A percentile compares a stretch with the other conserved stretches of the same genome.
Conservation (phyloP, 352 stramenopile species). For the Pythium chondricola region DNA sequence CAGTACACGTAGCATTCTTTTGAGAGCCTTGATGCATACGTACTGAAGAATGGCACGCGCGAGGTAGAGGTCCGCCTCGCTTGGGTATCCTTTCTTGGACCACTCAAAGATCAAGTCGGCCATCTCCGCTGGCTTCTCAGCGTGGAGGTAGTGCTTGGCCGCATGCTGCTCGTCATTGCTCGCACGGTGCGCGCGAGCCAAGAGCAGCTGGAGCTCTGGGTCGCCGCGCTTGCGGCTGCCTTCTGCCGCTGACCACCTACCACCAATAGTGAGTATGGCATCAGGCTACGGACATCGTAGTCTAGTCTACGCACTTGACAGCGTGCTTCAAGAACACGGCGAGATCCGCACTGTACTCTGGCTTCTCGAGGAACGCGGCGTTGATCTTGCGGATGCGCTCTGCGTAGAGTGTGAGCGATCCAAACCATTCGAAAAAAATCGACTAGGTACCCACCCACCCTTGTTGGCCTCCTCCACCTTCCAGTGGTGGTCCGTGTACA, state of each 20-base stretch:
- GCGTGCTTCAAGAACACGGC: conserved; percentile 68
- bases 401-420: not conserved
- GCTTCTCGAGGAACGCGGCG: conserved; percentile 51
- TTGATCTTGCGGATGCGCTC: conserved; percentile 56
- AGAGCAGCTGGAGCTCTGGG: conserved; percentile 65
- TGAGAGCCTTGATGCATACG: conserved; percentile 12
- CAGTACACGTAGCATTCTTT: conserved; percentile 3
- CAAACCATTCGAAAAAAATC: not conserved
- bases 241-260: conserved; percentile 59
- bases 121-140: conserved; percentile 65
- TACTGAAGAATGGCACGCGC: conserved; percentile 75
- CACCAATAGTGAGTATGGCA: not conserved
- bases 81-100: conserved; percentile 67
- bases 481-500: conserved; percentile 65
- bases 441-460: conserved; percentile 16
- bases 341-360: conserved; percentile 63
- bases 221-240: conserved; percentile 70
- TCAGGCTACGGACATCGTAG: not conserved
- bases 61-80: conserved; percentile 78
- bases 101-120: conserved; percentile 67
- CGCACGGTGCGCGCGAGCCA: conserved; percentile 43
- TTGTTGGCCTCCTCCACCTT: conserved; percentile 68
- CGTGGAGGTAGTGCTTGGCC: conserved; percentile 76
- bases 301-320: conserved; percentile 76
- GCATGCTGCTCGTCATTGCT: conserved; percentile 58